Conservation (phyloP, 2,329 filamentous ascomycete genomes). For the Fusarium sp. region DNA sequence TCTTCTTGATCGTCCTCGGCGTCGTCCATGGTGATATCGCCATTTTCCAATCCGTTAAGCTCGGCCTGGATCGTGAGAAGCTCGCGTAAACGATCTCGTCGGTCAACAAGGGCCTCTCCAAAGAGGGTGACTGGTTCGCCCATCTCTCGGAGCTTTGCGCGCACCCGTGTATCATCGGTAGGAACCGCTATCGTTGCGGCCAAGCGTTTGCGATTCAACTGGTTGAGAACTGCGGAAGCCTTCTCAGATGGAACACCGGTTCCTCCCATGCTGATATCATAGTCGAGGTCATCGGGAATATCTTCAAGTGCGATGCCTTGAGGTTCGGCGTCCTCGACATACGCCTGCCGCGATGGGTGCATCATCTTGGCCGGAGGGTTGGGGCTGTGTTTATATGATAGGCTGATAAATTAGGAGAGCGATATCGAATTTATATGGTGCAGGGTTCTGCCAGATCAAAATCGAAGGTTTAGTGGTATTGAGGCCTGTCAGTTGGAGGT, state of each 20-base stretch:
- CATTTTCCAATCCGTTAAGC: slow-evolving; percentile 65
- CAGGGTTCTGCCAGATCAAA: not conserved
- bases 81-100: slow-evolving; percentile 87
- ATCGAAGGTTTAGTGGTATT: not conserved
- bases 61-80: slow-evolving; percentile 81
- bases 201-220: slow-evolving; percentile 91
- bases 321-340: slow-evolving; percentile 86
- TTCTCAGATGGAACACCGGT: slow-evolving; percentile 81
- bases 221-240: slow-evolving; percentile 84
- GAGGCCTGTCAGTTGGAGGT: not conserved
- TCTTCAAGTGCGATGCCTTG: slow-evolving; percentile 62
- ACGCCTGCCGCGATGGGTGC: slow-evolving; percentile 91
- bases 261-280: slow-evolving; percentile 76
- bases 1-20: slow-evolving; percentile 71
- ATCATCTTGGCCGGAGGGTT: slow-evolving; percentile 63
- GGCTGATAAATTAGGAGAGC: not conserved
- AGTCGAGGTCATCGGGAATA: slow-evolving; percentile 79
- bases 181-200: slow-evolving; percentile 91
- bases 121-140: slow-evolving; percentile 97
- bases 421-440: not conserved
- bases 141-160: slow-evolving; percentile 81
- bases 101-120: slow-evolving; percentile 86
- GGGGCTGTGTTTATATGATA: not conserved
- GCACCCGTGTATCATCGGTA: slow-evolving; percentile 91
- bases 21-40: slow-evolving; percentile 73